A percentile compares a stretch with the other conserved stretches of the same genome.
Evolutionary conservation across 345 rosid genomes (phyloP).

Genomic region (Salix exigua): DNA sequence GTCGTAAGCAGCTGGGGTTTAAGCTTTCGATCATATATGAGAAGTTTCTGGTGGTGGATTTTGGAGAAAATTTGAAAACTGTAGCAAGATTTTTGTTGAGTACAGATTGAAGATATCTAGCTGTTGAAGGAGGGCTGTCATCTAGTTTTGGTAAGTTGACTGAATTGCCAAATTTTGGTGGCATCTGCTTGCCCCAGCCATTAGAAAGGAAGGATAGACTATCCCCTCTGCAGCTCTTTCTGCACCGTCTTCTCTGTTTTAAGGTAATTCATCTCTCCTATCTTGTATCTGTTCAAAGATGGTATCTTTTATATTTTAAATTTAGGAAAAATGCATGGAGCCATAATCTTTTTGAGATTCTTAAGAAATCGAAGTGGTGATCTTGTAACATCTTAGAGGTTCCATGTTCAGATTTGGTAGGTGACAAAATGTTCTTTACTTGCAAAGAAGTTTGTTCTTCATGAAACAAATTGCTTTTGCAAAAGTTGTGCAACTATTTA

Average conservation of each 20-base stretch:
- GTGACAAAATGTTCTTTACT: conserved; percentile 29
- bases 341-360: conserved; percentile 2
- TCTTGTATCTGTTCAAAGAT: too few species aligned
- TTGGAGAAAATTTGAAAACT: background rate
- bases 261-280: too few species aligned
- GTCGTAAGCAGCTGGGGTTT: background rate
- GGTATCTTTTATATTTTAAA: background rate
- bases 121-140: background rate
- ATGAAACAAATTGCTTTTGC: conserved; percentile 9
- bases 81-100: background rate
- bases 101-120: background rate
- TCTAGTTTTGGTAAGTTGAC: conserved; percentile 1
- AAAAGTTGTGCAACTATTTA: conserved; percentile 3
- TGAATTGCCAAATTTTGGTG: background rate
- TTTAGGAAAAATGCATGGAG: background rate
- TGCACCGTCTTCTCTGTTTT: too few species aligned
- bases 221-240: too few species aligned
- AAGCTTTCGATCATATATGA: background rate
- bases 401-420: background rate
- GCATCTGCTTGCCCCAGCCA: background rate
- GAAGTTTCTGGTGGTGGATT: background rate
- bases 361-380: background rate
- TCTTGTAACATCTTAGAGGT: background rate
- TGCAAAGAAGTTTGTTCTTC: conserved; percentile 23
- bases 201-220: too few species aligned